Evolutionary conservation across 306 rosid species (phyloP).

Genomic region (Citrullus mucosospermus): DNA sequence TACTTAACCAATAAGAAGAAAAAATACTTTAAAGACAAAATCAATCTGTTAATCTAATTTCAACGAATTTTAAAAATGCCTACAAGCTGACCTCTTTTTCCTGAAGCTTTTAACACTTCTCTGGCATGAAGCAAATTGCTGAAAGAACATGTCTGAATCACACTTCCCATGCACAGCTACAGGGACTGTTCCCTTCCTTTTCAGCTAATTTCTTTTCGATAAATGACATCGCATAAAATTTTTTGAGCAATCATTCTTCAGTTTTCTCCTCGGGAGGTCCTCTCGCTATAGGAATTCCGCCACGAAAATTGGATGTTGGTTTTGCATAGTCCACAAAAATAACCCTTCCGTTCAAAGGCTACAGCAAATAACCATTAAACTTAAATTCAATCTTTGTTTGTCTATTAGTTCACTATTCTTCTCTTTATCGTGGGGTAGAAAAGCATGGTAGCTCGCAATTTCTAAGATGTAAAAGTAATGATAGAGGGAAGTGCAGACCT

Average conservation of each 20-base stretch:
- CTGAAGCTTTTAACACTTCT: background rate
- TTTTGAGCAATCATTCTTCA: conserved; percentile 3
- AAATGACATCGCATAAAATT: background rate
- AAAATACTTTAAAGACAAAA: background rate
- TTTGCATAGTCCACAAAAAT: conserved; percentile 73
- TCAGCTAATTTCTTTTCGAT: background rate
- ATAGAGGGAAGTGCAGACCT: conserved; percentile 23
- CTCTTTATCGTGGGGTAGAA: too few relatives aligned
- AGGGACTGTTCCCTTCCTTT: background rate
- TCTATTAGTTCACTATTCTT: too few relatives aligned
- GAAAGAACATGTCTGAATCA: background rate
- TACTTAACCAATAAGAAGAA: background rate
- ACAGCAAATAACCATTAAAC: conserved; percentile 3
- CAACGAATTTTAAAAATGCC: background rate
- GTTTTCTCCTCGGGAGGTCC: conserved; percentile 57
- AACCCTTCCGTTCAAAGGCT: conserved; percentile 82
- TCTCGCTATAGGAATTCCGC: conserved; percentile 62
- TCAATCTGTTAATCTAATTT: background rate
- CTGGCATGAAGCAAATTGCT: background rate
- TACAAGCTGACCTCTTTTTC: background rate
- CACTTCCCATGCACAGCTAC: background rate
- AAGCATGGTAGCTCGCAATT: too few relatives aligned
- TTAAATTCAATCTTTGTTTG: background rate
- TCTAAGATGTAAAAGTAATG: background rate
- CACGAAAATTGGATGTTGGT: conserved; percentile 21